Conservation (phyloP, 2,329 filamentous ascomycete species). For the Monilinia aucupariae region DNA sequence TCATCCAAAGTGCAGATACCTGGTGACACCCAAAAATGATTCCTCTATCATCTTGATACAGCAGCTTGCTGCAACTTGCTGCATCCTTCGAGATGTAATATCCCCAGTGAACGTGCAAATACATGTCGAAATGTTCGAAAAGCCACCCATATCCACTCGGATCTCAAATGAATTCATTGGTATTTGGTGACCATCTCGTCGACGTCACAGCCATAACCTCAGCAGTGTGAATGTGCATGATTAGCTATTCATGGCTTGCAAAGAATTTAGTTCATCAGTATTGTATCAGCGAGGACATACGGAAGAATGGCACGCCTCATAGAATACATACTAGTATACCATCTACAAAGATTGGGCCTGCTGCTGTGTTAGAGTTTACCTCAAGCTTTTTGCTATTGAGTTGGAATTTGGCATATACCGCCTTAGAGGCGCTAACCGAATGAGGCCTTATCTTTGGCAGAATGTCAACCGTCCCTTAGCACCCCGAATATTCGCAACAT, state of each 20-base stretch:
- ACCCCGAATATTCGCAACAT: neutral
- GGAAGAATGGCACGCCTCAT: neutral
- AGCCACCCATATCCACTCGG: neutral
- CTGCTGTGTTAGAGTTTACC: neutral
- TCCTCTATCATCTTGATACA: neutral
- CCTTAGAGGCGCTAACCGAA: neutral
- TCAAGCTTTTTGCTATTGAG: neutral
- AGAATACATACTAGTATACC: too few relatives aligned
- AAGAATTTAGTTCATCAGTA: neutral
- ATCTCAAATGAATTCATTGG: neutral
- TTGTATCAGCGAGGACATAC: neutral
- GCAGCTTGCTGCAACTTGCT: constrained; percentile 6
- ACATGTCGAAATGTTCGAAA: too few relatives aligned
- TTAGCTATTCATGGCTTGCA: neutral
- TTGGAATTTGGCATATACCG: neutral
- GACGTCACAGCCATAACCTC: neutral
- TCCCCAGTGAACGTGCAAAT: too few relatives aligned
- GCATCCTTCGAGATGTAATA: neutral
- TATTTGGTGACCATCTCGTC: neutral
- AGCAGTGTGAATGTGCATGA: neutral
- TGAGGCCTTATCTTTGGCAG: neutral
- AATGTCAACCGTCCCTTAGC: neutral
- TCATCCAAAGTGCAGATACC: neutral
- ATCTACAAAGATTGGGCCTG: neutral
- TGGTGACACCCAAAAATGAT: neutral